Evolutionary conservation across 1,284 basidiomycete genomes (phyloP).

Genomic region (Fomitopsis betulina): DNA sequence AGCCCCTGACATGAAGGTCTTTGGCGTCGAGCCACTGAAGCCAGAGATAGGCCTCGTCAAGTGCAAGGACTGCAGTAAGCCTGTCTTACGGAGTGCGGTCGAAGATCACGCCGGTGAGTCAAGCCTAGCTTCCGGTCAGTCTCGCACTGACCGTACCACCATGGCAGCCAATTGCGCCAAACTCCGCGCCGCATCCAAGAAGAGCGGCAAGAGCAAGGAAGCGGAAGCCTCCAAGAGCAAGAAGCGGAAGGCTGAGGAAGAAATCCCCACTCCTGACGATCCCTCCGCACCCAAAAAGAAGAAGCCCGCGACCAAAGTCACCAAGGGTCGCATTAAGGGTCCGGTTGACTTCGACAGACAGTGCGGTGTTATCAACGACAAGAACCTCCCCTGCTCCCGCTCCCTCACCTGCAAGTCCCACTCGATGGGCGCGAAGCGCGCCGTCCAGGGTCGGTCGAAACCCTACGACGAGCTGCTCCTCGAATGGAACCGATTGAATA

Average conservation of each 20-base stretch:
- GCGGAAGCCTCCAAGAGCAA: constrained; percentile 41
- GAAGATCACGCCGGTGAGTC: constrained; percentile 70
- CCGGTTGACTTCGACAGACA: constrained; percentile 91
- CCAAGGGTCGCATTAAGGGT: constrained; percentile 74
- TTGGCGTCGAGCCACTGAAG: constrained; percentile 68
- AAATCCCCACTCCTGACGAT: constrained; percentile 48
- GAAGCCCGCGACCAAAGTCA: constrained; percentile 66
- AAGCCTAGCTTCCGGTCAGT: background rate
- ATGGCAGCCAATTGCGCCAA: constrained; percentile 55
- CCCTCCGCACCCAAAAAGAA: constrained; percentile 66
- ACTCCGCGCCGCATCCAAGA: constrained; percentile 54
- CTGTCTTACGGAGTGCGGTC: constrained; percentile 70
- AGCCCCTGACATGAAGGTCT: constrained; percentile 83
- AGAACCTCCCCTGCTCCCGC: constrained; percentile 90
- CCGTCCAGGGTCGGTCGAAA: constrained; percentile 84
- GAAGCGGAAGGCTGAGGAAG: constrained; percentile 73
- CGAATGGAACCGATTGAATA: constrained; percentile 91
- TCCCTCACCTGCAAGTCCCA: constrained; percentile 98
- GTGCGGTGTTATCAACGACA: constrained; percentile 98
- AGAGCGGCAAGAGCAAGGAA: constrained; percentile 49
- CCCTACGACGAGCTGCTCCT: constrained; percentile 84
- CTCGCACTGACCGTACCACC: background rate
- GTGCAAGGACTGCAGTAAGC: constrained; percentile 77
- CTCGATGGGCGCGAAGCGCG: constrained; percentile 94
- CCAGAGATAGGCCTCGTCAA: constrained; percentile 68